Conservation (phyloP, 1,284 basidiomycete species). For the Tetrapyrgos nigripes region DNA sequence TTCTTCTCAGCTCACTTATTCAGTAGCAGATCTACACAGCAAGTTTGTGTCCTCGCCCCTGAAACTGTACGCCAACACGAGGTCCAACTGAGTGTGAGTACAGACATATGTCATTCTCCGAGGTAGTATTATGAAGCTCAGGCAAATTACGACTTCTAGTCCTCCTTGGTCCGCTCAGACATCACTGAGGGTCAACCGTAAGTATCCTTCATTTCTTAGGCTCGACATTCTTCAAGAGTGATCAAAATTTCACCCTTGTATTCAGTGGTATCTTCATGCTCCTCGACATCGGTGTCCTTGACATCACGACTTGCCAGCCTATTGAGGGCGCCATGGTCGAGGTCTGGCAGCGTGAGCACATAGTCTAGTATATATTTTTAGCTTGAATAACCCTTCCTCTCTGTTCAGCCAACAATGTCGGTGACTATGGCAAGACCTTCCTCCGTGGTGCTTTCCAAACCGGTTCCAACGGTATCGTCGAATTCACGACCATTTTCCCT, state of each 20-base stretch:
- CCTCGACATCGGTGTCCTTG: constrained; percentile 63
- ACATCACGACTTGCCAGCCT: constrained; percentile 62
- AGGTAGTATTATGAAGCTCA: constrained; percentile 27
- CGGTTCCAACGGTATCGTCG: constrained; percentile 57
- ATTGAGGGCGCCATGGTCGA: constrained; percentile 61
- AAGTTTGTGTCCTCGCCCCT: constrained; percentile 32
- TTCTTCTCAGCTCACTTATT: background rate
- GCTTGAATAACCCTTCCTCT: background rate
- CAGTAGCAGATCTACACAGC: constrained; percentile 18
- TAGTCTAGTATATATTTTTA: background rate
- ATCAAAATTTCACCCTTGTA: background rate
- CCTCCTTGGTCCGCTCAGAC: constrained; percentile 52
- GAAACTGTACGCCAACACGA: constrained; percentile 26
- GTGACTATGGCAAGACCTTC: constrained; percentile 46
- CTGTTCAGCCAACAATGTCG: constrained; percentile 41
- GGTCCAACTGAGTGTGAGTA: background rate
- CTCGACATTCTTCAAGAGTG: background rate
- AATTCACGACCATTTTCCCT: constrained; percentile 61
- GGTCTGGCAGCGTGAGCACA: constrained; percentile 51
- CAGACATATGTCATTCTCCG: background rate
- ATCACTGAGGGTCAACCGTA: constrained; percentile 54
- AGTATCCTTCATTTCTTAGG: constrained; percentile 5
- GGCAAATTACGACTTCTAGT: constrained; percentile 20
- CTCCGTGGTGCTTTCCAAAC: constrained; percentile 57
- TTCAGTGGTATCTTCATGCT: constrained; percentile 52